Evolutionary conservation across 1,139 yeast species (phyloP).

Genomic region (Saccharomyces hybrid): DNA sequence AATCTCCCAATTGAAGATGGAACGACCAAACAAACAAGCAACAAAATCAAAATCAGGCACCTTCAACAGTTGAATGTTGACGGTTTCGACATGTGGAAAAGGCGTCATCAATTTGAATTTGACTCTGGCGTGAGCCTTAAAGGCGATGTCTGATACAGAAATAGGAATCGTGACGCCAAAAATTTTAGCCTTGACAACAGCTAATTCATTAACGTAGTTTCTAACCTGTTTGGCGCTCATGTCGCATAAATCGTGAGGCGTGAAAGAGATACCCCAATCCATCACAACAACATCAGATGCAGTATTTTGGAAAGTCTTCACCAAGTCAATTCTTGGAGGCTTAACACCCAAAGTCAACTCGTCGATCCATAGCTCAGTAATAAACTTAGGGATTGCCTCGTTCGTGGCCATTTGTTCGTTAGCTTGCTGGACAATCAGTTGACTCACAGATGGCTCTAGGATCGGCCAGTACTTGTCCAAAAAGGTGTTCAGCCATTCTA

Average conservation of each 20-base stretch:
- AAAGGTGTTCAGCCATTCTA: constrained; percentile 89
- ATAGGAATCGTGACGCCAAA: constrained; percentile 62
- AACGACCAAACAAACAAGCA: constrained; percentile 62
- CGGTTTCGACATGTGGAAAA: constrained; percentile 87
- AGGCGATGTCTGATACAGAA: constrained; percentile 52
- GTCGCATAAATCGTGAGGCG: constrained; percentile 83
- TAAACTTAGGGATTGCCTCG: constrained; percentile 72
- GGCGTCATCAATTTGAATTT: constrained; percentile 81
- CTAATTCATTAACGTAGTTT: constrained; percentile 72
- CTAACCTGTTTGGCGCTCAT: constrained; percentile 74
- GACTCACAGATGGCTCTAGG: constrained; percentile 80
- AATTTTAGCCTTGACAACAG: constrained; percentile 54
- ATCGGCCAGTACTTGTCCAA: constrained; percentile 84
- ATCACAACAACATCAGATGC: constrained; percentile 86
- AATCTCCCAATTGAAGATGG: constrained; percentile 77
- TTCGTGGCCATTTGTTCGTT: constrained; percentile 69
- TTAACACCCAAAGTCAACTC: constrained; percentile 87
- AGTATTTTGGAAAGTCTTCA: constrained; percentile 79
- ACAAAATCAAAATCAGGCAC: constrained; percentile 82
- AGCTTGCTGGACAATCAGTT: constrained; percentile 73
- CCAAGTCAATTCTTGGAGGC: constrained; percentile 86
- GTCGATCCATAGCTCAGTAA: constrained; percentile 76
- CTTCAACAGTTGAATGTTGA: constrained; percentile 72
- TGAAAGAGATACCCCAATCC: constrained; percentile 89
- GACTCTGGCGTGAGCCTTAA: constrained; percentile 63